These are phyloP conservation scores for Lumnitzera racemosa DNA, from an alignment of 345 rosid species.

Conservation along the genomic window DNA sequence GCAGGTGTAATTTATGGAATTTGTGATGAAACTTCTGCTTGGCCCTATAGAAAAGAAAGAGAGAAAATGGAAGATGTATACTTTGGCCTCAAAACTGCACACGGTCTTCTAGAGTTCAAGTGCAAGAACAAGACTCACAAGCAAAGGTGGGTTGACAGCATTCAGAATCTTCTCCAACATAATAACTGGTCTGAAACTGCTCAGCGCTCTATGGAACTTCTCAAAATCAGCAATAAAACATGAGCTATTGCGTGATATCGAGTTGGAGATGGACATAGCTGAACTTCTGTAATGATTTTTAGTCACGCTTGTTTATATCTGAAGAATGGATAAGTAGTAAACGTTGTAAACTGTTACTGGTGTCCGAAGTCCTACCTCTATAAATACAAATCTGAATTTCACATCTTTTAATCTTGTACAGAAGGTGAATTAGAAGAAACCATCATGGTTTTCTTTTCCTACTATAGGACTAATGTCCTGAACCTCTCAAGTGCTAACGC, in stretches of 20 bases:
- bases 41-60: constrained; percentile 84
- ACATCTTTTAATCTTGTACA: too few species aligned
- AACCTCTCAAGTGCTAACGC: too few species aligned
- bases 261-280: background rate
- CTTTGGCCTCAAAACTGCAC: constrained; percentile 85
- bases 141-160: constrained; percentile 86
- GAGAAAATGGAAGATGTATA: constrained; percentile 65
- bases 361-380: too few species aligned
- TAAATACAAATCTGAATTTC: too few species aligned
- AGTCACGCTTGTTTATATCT: too few species aligned
- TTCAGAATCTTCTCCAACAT: constrained; percentile 64
- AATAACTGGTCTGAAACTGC: constrained; percentile 41
- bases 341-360: too few species aligned
- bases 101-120: constrained; percentile 90
- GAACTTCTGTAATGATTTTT: too few species aligned
- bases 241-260: constrained; percentile 4
- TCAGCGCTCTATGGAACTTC: constrained; percentile 42
- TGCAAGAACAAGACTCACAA: constrained; percentile 74
- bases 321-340: too few species aligned
- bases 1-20: constrained; percentile 76
- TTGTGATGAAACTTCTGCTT: constrained; percentile 71
- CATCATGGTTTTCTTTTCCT: too few species aligned
- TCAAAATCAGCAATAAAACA: constrained; percentile 31
- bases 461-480: too few species aligned
- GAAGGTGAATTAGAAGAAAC: too few species aligned